phyloP scores from a whole-genome alignment of 2,329 filamentous ascomycete genomes.

The Passalora sequoiae region DNA sequence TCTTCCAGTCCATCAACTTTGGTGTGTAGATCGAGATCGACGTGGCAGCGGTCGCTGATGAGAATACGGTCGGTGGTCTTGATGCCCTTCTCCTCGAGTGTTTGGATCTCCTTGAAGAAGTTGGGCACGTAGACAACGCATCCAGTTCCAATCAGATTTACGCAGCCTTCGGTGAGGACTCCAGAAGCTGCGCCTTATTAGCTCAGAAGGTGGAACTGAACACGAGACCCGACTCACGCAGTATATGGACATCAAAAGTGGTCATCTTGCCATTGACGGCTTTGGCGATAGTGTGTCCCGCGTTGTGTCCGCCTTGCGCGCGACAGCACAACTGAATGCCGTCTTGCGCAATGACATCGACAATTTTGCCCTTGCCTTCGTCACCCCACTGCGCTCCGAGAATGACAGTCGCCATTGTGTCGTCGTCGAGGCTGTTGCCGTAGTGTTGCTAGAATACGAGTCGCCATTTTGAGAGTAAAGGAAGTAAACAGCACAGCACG shows the following conservation, averaged over 20 bases:
- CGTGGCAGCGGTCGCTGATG: slow-evolving; percentile 59
- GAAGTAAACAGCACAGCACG: slow-evolving; percentile 3
- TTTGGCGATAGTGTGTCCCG: slow-evolving; percentile 45
- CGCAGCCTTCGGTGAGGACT: slow-evolving; percentile 63
- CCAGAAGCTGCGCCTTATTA: slow-evolving; percentile 52
- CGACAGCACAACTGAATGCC: slow-evolving; percentile 54
- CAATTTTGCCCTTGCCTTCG: slow-evolving; percentile 56
- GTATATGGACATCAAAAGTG: slow-evolving; percentile 55
- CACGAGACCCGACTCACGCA: slow-evolving; percentile 35
- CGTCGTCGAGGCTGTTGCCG: slow-evolving; percentile 1
- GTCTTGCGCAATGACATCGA: slow-evolving; percentile 41
- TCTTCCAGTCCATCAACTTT: slow-evolving; percentile 63
- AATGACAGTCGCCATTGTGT: slow-evolving; percentile 49
- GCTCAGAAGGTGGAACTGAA: not conserved
- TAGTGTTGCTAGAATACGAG: slow-evolving; percentile 10
- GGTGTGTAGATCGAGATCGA: slow-evolving; percentile 61
- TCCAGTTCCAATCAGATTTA: slow-evolving; percentile 64
- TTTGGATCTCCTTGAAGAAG: slow-evolving; percentile 62
- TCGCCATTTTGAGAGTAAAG: slow-evolving; percentile 23
- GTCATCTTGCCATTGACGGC: slow-evolving; percentile 34
- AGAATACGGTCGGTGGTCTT: slow-evolving; percentile 56
- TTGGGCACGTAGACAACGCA: slow-evolving; percentile 64
- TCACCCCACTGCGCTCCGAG: slow-evolving; percentile 59
- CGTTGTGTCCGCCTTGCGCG: slow-evolving; percentile 58
- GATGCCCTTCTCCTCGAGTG: slow-evolving; percentile 57